Conservation (phyloP, 768 basidiomycete genomes). For the Boletus rex-veris region DNA sequence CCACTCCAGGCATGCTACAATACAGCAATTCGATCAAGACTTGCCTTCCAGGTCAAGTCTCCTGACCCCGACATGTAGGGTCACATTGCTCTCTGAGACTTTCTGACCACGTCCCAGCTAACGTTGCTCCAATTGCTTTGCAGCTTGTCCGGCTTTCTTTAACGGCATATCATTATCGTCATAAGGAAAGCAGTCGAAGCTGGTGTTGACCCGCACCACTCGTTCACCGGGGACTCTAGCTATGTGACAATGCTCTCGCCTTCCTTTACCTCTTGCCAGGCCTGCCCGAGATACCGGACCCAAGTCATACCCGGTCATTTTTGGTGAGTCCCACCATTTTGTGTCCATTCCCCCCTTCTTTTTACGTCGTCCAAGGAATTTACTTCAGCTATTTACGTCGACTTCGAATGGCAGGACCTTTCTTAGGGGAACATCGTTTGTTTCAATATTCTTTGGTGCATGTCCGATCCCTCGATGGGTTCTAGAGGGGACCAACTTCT, state of each 20-base stretch:
- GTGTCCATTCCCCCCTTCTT: constrained; percentile 15
- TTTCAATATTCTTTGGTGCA: constrained; percentile 27
- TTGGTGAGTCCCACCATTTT: neutral
- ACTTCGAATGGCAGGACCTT: constrained; percentile 29
- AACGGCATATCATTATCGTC: neutral
- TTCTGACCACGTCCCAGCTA: no score
- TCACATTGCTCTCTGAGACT: no score
- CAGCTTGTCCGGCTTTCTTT: neutral
- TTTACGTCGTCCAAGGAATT: constrained; percentile 21
- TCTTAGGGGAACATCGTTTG: constrained; percentile 27
- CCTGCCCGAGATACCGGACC: constrained; percentile 18
- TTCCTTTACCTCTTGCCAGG: neutral
- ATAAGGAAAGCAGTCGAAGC: neutral
- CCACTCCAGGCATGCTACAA: no score
- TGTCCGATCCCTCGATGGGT: neutral
- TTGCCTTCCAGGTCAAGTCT: no score
- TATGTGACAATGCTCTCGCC: neutral
- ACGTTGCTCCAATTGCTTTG: no score
- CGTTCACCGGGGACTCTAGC: constrained; percentile 7
- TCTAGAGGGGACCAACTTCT: constrained; percentile 23
- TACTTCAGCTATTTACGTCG: constrained; percentile 24
- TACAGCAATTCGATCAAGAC: no score
- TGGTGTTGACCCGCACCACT: neutral
- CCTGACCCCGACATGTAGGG: no score
- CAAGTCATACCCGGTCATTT: constrained; percentile 15